phyloP scores from a whole-genome alignment of 345 rosid genomes.

The Ricinus communis region DNA sequence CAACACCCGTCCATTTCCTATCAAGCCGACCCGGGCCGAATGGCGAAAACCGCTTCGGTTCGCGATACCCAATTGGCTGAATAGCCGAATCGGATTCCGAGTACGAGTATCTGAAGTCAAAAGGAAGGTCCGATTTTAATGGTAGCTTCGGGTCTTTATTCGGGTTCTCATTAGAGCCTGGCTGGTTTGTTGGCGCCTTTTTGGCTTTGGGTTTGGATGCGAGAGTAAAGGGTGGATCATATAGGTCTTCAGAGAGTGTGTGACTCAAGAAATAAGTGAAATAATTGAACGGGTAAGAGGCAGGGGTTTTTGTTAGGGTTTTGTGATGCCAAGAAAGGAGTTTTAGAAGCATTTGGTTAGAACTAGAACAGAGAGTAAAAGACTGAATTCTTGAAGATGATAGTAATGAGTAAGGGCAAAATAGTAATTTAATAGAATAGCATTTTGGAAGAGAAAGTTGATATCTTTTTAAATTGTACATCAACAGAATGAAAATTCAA shows the following conservation, averaged over 20 bases:
- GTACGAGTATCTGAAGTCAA: slow-evolving; percentile 79
- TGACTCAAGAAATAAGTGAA: slow-evolving; percentile 9
- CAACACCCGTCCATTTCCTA: slow-evolving; percentile 81
- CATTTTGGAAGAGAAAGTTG: neutral
- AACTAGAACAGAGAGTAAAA: neutral
- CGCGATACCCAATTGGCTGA: slow-evolving; percentile 78
- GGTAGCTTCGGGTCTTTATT: slow-evolving; percentile 17
- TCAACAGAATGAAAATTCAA: no score
- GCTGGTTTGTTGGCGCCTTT: neutral
- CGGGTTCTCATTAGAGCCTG: neutral
- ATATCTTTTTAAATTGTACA: no score
- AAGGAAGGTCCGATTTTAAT: slow-evolving; percentile 58
- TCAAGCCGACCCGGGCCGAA: slow-evolving; percentile 86
- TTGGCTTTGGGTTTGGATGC: slow-evolving; percentile 8
- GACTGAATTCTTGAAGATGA: neutral
- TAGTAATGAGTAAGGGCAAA: neutral
- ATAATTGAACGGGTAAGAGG: neutral
- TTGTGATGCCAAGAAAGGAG: slow-evolving; percentile 12
- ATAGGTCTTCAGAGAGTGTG: slow-evolving; percentile 13
- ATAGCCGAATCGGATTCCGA: slow-evolving; percentile 59
- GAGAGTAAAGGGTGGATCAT: slow-evolving; percentile 28
- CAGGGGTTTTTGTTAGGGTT: slow-evolving; percentile 13
- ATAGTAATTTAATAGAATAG: neutral
- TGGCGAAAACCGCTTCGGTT: slow-evolving; percentile 84
- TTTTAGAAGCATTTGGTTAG: slow-evolving; percentile 20